Evolutionary conservation across 1,284 basidiomycete genomes (phyloP).

Genomic region (Rhizopogon parksii): DNA sequence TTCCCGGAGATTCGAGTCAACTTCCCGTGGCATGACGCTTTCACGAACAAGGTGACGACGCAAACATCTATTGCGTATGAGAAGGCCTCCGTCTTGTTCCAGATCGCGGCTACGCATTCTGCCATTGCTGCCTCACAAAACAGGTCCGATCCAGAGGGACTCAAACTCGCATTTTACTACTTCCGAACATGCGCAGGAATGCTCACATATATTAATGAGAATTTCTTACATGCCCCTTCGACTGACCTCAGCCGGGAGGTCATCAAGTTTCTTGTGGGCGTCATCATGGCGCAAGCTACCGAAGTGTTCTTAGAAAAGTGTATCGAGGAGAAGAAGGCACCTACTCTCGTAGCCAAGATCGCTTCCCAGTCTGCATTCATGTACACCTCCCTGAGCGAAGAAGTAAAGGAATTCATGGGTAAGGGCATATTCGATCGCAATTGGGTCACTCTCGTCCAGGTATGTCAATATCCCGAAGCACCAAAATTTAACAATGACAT

Average conservation of each 20-base stretch:
- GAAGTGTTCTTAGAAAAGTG: conserved; percentile 98
- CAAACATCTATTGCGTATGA: conserved; percentile 98
- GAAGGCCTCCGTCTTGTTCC: conserved; percentile 97
- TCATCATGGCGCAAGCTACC: conserved; percentile 90
- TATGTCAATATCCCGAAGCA: conserved; percentile 24
- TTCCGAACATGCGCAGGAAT: conserved; percentile 92
- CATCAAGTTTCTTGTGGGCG: conserved; percentile 82
- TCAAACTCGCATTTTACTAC: conserved; percentile 92
- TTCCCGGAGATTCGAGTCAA: conserved; percentile 95
- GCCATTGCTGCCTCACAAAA: conserved; percentile 81
- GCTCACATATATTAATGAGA: conserved; percentile 99
- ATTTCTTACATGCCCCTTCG: conserved; percentile 98
- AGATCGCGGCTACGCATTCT: conserved; percentile 91
- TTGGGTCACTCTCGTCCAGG: conserved; percentile 85
- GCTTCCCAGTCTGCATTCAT: conserved; percentile 78
- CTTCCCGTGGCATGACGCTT: conserved; percentile 96
- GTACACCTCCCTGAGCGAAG: conserved; percentile 78
- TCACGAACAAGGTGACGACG: conserved; percentile 87
- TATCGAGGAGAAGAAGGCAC: conserved; percentile 82
- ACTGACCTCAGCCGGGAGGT: conserved; percentile 94
- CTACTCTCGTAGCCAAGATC: conserved; percentile 77
- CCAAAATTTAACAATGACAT: not conserved
- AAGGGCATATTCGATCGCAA: conserved; percentile 95
- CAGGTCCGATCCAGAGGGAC: conserved; percentile 85
- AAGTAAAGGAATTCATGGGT: conserved; percentile 92